Conservation (phyloP, 2,329 filamentous ascomycete species). For the Epichloe brachyelytri region DNA sequence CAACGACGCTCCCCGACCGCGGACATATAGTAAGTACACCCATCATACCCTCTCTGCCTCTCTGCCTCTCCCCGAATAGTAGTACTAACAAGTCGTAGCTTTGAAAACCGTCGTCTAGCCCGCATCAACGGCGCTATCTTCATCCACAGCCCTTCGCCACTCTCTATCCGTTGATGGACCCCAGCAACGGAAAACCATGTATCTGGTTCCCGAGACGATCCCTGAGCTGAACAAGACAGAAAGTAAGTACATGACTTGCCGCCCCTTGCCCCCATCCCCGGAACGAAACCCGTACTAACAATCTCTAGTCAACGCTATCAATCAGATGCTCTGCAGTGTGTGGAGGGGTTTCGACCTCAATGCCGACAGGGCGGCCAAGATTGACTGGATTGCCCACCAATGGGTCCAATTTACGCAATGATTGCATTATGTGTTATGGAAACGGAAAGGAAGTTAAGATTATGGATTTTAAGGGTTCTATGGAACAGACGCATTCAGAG, state of each 20-base stretch:
- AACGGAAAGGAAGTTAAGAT: too few relatives aligned
- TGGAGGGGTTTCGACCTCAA: not conserved
- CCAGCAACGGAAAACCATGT: not conserved
- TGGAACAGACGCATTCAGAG: too few relatives aligned
- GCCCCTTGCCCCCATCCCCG: not conserved
- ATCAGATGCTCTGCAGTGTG: not conserved
- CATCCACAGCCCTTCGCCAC: not conserved
- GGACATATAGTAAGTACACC: too few relatives aligned
- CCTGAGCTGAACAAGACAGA: not conserved
- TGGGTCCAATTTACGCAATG: not conserved
- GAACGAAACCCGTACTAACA: not conserved
- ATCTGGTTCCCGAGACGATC: not conserved
- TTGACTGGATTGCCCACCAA: not conserved
- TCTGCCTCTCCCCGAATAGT: not conserved
- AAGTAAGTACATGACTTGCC: not conserved
- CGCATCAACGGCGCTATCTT: not conserved
- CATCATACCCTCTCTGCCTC: too few relatives aligned
- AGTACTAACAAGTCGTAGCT: not conserved
- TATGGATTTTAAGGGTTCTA: too few relatives aligned
- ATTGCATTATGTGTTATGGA: not conserved
- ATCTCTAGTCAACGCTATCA: not conserved
- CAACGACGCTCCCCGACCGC: too few relatives aligned
- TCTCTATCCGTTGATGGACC: not conserved
- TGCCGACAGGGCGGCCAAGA: not conserved
- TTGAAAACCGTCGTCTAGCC: not conserved